Evolutionary conservation across 2,329 filamentous ascomycete species (phyloP).

Genomic region (Stagonosporopsis tanaceti): DNA sequence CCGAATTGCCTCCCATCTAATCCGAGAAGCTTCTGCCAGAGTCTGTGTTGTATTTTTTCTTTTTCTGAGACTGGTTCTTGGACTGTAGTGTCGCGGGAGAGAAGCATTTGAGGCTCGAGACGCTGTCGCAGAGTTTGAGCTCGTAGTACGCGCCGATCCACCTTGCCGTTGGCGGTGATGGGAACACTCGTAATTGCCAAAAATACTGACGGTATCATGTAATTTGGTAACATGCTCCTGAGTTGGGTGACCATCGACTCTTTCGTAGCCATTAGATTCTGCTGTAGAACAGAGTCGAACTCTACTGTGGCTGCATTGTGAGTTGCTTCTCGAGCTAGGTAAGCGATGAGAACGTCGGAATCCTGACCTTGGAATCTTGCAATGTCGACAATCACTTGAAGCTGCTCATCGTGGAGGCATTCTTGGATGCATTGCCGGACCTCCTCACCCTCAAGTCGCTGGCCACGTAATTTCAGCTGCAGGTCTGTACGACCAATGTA

Average conservation of each 20-base stretch:
- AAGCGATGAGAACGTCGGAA: too few species aligned
- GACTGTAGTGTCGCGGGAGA: background rate
- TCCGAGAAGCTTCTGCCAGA: background rate
- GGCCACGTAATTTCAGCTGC: slow-evolving; percentile 41
- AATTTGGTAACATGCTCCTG: background rate
- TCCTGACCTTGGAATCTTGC: background rate
- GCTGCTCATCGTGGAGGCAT: background rate
- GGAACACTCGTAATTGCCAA: slow-evolving; percentile 3
- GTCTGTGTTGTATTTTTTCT: background rate
- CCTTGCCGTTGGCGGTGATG: slow-evolving; percentile 6
- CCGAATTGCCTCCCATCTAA: background rate
- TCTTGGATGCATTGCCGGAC: background rate
- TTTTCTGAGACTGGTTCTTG: background rate
- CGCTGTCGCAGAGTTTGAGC: background rate
- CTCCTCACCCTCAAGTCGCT: slow-evolving; percentile 35
- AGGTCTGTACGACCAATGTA: slow-evolving; percentile 33
- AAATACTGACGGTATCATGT: slow-evolving; percentile 11
- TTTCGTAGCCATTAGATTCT: too few species aligned
- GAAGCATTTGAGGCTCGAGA: too few species aligned
- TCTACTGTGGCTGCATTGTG: too few species aligned
- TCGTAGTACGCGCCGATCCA: background rate
- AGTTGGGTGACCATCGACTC: background rate
- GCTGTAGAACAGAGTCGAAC: too few species aligned
- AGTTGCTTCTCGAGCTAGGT: too few species aligned
- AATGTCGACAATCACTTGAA: slow-evolving; percentile 6